phyloP scores from a whole-genome alignment of 805 yeast genomes.

The Saturnispora ahearnii region DNA sequence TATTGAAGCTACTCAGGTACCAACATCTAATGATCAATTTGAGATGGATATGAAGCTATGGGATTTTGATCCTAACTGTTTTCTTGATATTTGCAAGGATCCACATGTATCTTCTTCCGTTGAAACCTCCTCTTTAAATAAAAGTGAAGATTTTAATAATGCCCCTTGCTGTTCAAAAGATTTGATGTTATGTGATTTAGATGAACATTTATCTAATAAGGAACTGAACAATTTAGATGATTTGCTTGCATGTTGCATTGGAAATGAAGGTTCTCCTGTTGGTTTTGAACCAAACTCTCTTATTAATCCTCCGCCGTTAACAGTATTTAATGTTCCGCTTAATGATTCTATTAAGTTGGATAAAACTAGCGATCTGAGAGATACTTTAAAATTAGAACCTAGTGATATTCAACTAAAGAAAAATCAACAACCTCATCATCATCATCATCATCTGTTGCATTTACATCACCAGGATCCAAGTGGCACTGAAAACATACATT shows the following conservation, averaged over 20 bases:
- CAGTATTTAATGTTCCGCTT: background rate
- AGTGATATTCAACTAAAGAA: background rate
- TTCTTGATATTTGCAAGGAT: constrained; percentile 3
- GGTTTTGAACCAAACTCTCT: background rate
- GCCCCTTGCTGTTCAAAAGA: constrained; percentile 4
- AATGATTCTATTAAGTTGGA: background rate
- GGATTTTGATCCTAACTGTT: constrained; percentile 9
- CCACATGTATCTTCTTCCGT: background rate
- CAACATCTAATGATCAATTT: background rate
- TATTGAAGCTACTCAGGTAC: background rate
- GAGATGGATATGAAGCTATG: constrained; percentile 6
- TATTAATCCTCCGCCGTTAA: background rate
- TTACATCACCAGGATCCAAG: constrained; percentile 12
- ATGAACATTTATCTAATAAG: constrained; percentile 3
- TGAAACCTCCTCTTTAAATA: background rate
- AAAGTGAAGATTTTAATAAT: background rate
- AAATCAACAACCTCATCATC: constrained; percentile 5
- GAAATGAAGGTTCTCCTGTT: background rate
- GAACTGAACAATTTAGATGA: constrained; percentile 2
- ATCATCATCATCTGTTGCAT: constrained; percentile 15
- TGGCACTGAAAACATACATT: constrained; percentile 8
- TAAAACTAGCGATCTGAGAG: constrained; percentile 1
- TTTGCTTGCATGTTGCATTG: background rate
- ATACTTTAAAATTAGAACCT: background rate
- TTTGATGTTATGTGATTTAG: constrained; percentile 5